A percentile compares a stretch with the other conserved stretches of the same genome.
These are phyloP conservation scores for Serendipita vermifera DNA, from an alignment of 768 basidiomycete genomes.

Conservation along the genomic window DNA sequence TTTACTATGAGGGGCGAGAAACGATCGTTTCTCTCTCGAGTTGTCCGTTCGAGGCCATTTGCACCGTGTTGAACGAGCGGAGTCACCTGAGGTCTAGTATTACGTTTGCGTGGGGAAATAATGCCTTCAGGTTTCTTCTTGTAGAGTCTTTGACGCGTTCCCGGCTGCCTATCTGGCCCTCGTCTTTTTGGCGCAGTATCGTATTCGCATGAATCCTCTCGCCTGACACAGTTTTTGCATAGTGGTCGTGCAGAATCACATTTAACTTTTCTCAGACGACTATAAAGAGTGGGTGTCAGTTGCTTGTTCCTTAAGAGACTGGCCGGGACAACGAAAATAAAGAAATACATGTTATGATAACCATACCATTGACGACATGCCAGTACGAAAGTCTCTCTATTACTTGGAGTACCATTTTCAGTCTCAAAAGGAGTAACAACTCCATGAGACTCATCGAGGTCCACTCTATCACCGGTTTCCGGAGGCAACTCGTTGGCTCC, in stretches of 20 bases:
- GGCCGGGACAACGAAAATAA: too few species aligned
- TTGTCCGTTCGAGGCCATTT: too few species aligned
- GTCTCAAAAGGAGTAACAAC: neutral
- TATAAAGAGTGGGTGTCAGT: constrained; percentile 28
- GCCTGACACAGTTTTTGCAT: constrained; percentile 70
- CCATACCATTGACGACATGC: constrained; percentile 75
- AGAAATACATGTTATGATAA: too few species aligned
- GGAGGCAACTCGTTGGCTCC: too few species aligned
- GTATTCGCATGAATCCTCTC: constrained; percentile 67
- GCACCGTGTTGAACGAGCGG: too few species aligned
- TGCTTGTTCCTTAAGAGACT: too few species aligned
- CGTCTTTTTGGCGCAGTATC: constrained; percentile 69
- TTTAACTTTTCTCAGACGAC: constrained; percentile 72
- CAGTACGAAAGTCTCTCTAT: constrained; percentile 58
- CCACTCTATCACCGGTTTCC: neutral
- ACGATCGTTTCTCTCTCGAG: too few species aligned
- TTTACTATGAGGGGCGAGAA: too few species aligned
- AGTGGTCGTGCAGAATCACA: constrained; percentile 73
- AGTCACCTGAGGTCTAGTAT: too few species aligned
- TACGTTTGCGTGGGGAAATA: too few species aligned
- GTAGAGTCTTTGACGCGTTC: constrained; percentile 70
- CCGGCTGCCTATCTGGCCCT: constrained; percentile 77
- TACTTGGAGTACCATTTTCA: constrained; percentile 24
- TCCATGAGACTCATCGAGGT: neutral
- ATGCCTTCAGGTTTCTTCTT: constrained; percentile 58